A percentile compares a stretch with the other conserved stretches of the same genome.
phyloP scores from a whole-genome alignment of 2,329 filamentous ascomycete species.

The Aspergillus sp. region DNA sequence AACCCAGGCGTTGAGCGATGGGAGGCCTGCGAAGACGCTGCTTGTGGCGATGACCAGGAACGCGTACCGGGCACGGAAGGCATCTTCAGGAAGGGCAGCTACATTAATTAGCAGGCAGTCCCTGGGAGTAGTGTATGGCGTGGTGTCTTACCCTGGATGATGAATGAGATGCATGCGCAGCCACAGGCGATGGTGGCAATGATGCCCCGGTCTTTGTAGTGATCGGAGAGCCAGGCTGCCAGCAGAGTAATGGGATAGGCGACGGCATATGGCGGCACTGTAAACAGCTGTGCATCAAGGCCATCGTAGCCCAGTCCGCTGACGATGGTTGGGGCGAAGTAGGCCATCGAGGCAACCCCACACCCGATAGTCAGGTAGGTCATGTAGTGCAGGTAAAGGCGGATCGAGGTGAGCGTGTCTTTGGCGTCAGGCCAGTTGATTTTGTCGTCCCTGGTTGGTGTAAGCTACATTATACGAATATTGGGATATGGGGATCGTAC shows the following conservation, averaged over 20 bases:
- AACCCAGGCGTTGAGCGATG: constrained; percentile 28
- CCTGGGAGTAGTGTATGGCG: no score
- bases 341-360: constrained; percentile 24
- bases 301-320: constrained; percentile 19
- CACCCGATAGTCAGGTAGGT: constrained; percentile 1
- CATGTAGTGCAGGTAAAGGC: constrained; percentile 5
- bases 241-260: constrained; percentile 16
- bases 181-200: not conserved
- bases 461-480: not conserved
- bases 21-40: constrained; percentile 26
- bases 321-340: constrained; percentile 32
- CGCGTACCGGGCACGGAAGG: constrained; percentile 16
- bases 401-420: not conserved
- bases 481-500: not conserved
- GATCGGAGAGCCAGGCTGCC: constrained; percentile 6
- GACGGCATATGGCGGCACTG: constrained; percentile 19
- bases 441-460: not conserved
- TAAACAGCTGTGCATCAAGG: constrained; percentile 19
- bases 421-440: constrained; percentile 10
- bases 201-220: not conserved
- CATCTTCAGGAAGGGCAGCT: not conserved
- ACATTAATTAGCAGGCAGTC: not conserved
- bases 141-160: not conserved
- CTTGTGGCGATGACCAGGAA: constrained; percentile 19
- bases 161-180: not conserved